Conservation (phyloP, 2,329 filamentous ascomycete genomes). For the Colletotrichum orbiculare region DNA sequence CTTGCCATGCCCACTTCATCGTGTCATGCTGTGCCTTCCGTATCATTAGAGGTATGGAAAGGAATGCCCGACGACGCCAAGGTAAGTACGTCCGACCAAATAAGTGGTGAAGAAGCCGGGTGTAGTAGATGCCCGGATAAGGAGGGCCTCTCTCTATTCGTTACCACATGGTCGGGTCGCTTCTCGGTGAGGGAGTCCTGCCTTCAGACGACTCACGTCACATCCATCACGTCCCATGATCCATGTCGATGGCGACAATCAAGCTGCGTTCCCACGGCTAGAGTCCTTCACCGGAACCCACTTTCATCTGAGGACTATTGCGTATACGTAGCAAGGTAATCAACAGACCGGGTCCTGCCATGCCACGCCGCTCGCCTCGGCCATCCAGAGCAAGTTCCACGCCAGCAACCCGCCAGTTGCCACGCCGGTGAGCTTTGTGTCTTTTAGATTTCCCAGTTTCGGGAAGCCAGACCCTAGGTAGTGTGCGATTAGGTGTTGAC, state of each 20-base stretch:
- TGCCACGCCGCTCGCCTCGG: slow-evolving; percentile 5
- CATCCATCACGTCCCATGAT: slow-evolving; percentile 14
- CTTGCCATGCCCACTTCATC: too few relatives aligned
- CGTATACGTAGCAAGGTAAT: too few relatives aligned
- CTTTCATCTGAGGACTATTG: slow-evolving; percentile 8
- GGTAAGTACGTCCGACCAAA: too few relatives aligned
- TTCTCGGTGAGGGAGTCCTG: slow-evolving; percentile 39
- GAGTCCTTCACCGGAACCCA: slow-evolving; percentile 17
- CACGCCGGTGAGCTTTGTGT: slow-evolving; percentile 13
- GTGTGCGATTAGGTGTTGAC: too few relatives aligned
- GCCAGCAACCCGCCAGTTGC: slow-evolving; percentile 11
- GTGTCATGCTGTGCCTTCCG: too few relatives aligned
- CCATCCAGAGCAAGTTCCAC: slow-evolving; percentile 13
- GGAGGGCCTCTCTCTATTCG: slow-evolving; percentile 39
- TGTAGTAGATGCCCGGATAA: slow-evolving; percentile 12
- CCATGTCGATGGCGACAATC: neutral
- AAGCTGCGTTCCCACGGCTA: neutral
- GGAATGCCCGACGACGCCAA: too few relatives aligned
- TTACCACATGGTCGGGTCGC: slow-evolving; percentile 35
- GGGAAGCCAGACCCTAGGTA: too few relatives aligned
- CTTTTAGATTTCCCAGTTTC: slow-evolving; percentile 18
- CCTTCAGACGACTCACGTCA: slow-evolving; percentile 36
- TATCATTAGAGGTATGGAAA: too few relatives aligned
- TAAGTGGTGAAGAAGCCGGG: too few relatives aligned
- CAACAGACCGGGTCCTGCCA: neutral